Base-by-base conservation (phyloP, 768 basidiomycete species). In the Leccinellum luteum region DNA sequence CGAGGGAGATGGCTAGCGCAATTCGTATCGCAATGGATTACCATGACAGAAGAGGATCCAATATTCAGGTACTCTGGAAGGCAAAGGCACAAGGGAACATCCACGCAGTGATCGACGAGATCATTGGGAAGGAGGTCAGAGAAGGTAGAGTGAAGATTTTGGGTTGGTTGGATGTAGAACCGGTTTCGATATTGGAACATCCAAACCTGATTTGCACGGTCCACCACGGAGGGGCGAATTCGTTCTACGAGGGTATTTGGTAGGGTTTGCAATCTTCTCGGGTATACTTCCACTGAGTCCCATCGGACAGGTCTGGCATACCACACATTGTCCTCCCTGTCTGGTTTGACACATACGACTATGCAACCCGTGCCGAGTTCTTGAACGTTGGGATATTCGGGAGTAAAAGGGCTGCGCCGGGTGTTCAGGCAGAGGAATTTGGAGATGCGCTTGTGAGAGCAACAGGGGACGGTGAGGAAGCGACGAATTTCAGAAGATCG, bases 51-150 rank as follows among this genome's bases (percentile, higher is more conserved):
- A n/a, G 19, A 9, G 35, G 34, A 3, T n/a, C 17, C 14, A 63
- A 23, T 1, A 32, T 59, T 4, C 61, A 63, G 19, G 49, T 63
- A 1, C 57, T 63, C 45, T 60, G 84, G 87, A 64, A 59, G 10
- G 49, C 23, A 27, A 57, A 34, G 43, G 38, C 17, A 17, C 17
- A 28, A 1, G 47, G 45, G 0, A 27, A 52, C 4, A 15, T 64
- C 4, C 52, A 50, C 4, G 3, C 6, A 0, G 31, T 9, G 25
- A n/a, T 64, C 9, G 19, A 55, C 13, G 58, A 49, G 1, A 6
- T 52, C 17, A 44, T 60, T 3, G 57, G 55, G 9, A 48, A 57
- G n/a, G 61, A 60, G 9, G 19, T 63, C 10, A 41, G 21, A 27
- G 50, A 56, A 15, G 62, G 53, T 4, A 54, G 45, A 19, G 51